phyloP scores from a whole-genome alignment of 2,329 filamentous ascomycete genomes.

The Paracoccidioides lutzii region DNA sequence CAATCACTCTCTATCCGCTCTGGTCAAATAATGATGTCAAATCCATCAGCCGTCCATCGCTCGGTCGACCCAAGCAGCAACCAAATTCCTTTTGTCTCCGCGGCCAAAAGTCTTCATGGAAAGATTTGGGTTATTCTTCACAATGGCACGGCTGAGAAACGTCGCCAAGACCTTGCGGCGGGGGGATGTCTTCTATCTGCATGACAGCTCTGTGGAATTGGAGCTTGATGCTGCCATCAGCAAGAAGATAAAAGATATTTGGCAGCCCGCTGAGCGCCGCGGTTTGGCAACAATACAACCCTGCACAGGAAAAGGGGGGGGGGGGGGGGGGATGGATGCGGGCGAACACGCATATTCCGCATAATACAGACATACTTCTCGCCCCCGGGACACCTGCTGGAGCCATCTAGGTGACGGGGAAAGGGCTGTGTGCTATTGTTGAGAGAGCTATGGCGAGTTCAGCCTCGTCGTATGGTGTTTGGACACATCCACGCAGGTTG shows the following conservation, averaged over 20 bases:
- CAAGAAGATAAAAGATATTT: conserved; percentile 4
- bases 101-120: neutral
- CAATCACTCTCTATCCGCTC: too few species aligned
- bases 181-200: conserved; percentile 7
- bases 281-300: conserved; percentile 7
- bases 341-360: conserved; percentile 4
- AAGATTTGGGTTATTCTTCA: neutral
- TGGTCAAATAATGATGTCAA: neutral
- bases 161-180: conserved; percentile 2
- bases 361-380: conserved; percentile 8
- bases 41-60: neutral
- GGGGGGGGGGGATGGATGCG: conserved; percentile 3
- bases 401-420: conserved; percentile 6
- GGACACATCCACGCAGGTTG: conserved; percentile 7
- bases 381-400: conserved; percentile 8
- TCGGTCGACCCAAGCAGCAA: neutral
- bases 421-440: conserved; percentile 7
- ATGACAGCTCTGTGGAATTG: conserved; percentile 2
- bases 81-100: neutral
- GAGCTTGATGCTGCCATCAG: neutral
- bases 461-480: conserved; percentile 8
- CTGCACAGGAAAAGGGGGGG: neutral
- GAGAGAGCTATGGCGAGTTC: conserved; percentile 4
- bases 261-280: conserved; percentile 8
- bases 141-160: neutral